Evolutionary conservation across 1,284 basidiomycete species (phyloP), one percentile per base, ranked within the genome.

Genomic region (Inonotus hispidus): DNA sequence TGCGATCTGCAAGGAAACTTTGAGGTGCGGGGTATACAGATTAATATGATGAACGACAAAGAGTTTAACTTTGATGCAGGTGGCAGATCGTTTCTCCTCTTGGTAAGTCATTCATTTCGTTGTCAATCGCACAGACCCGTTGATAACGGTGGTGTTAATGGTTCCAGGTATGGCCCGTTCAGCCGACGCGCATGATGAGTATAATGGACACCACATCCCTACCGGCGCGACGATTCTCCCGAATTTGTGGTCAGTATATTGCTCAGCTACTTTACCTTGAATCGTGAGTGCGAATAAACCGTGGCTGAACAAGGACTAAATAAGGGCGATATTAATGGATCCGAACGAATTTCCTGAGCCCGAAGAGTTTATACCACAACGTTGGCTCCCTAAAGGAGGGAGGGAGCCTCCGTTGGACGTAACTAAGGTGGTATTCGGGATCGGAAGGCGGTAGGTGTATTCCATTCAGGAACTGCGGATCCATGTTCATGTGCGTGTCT

Each of bases 181-280:
- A 4, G 37, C 59, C 11, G 49, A 35, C 8, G 62, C 57, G 55
- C 64, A 66, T 39, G 64, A 65, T 19, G 50, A 45, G 14, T 64
- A 67, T 39, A 57, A 67, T 27, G 65, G 64, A 6, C 61, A 63
- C 50, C 55, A 54, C 45, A 66, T 67, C 14, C 63, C 66, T 10
- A 54, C 64, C 14, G 64, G 61, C 2, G 60, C 61, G 3, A 61
- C 60, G 14, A 25, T 66, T 5, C 39, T 67, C 25, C 23, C 63
- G 25, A 67, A 66, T 49, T 43, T 63, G 8, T 66, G 64, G 66
- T 63, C 29, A 11, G 41, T 41, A 46, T 19, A 13, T 29, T 39
- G 8, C 29, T 19, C n/a, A 21, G 6, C 16, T 43, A 16, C 6
- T 53, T 37, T 37, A n/a, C n/a, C n/a, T n/a, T n/a, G n/a, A n/a